Evolutionary conservation across 148 eudicot genomes (phyloP).

Genomic region (Rhododendron williamsianum): DNA sequence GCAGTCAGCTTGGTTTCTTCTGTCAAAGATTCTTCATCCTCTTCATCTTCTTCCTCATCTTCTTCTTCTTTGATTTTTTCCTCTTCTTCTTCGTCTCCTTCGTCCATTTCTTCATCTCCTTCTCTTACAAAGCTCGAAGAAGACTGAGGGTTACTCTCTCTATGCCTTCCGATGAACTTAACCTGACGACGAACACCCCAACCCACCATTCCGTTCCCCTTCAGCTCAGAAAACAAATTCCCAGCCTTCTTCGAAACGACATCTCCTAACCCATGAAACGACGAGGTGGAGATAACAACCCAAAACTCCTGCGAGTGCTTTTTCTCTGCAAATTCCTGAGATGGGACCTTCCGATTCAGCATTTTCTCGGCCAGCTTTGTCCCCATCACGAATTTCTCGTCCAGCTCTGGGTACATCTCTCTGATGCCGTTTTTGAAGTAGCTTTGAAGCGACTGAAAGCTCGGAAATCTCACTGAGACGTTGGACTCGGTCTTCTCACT

Average conservation of each 20-base stretch:
- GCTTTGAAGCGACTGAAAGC: constrained; percentile 39
- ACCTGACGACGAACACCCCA: constrained; percentile 67
- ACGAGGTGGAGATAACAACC: constrained; percentile 18
- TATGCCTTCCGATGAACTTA: constrained; percentile 40
- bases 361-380: constrained; percentile 41
- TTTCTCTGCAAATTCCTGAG: constrained; percentile 48
- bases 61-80: neutral
- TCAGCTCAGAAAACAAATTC: constrained; percentile 16
- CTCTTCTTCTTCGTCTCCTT: neutral
- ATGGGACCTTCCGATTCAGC: constrained; percentile 45
- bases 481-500: constrained; percentile 43
- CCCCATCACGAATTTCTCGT: constrained; percentile 56
- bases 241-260: constrained; percentile 14
- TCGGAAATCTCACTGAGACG: constrained; percentile 66
- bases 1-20: neutral
- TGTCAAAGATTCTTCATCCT: constrained; percentile 8
- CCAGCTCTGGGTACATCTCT: constrained; percentile 59
- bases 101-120: constrained; percentile 15
- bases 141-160: constrained; percentile 9
- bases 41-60: neutral
- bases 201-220: constrained; percentile 24
- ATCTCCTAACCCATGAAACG: constrained; percentile 3
- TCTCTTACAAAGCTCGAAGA: constrained; percentile 11
- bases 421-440: constrained; percentile 34
- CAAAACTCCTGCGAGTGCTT: constrained; percentile 54